Percentiles rank a stretch among this genome's conserved stretches.
These are phyloP conservation scores for Dactylonectria macrodidyma DNA, from an alignment of 2,329 filamentous ascomycete species.

Conservation along the genomic window DNA sequence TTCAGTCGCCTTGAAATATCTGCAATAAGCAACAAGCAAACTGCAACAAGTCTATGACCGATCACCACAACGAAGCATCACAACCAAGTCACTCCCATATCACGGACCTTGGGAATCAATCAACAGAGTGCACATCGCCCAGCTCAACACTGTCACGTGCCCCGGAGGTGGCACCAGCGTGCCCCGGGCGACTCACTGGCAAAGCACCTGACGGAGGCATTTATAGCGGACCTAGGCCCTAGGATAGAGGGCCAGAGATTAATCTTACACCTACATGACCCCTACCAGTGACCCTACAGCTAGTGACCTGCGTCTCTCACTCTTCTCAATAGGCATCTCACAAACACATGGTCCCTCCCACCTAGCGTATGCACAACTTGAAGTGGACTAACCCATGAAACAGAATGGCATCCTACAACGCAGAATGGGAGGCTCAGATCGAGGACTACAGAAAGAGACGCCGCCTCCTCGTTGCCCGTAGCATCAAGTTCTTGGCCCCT, in stretches of 20 bases:
- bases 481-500: neutral
- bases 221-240: no score
- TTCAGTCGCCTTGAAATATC: neutral
- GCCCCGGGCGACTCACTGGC: no score
- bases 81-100: neutral
- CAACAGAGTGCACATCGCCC: neutral
- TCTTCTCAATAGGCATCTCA: no score
- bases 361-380: neutral
- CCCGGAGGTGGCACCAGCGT: no score
- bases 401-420: conserved; percentile 20
- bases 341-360: neutral
- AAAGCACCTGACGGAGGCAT: no score
- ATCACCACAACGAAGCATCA: neutral
- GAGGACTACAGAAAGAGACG: neutral
- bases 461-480: conserved; percentile 10
- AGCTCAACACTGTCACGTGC: neutral
- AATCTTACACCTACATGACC: no score
- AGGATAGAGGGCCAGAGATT: no score
- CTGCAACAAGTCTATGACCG: neutral
- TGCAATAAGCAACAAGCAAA: neutral
- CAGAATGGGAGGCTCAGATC: conserved; percentile 7
- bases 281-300: no score
- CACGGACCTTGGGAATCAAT: neutral
- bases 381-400: conserved; percentile 5
- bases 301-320: no score